A percentile compares a stretch with the other conserved stretches of the same genome.
These are phyloP conservation scores for Papiliotrema laurentii DNA, from an alignment of 1,284 basidiomycete genomes.

Conservation along the genomic window DNA sequence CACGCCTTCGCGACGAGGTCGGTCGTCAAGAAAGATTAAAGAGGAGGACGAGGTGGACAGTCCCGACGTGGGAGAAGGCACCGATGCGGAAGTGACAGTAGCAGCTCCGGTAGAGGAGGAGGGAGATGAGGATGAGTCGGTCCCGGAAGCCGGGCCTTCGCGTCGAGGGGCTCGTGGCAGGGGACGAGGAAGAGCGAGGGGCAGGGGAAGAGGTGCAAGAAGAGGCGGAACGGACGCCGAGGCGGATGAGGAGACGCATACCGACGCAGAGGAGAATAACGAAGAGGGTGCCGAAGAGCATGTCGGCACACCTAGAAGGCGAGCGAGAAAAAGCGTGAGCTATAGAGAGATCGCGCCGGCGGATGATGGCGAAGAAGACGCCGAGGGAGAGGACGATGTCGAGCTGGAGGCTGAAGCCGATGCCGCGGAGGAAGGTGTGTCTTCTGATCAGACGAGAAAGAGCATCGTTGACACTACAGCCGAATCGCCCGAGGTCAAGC, in stretches of 20 bases:
- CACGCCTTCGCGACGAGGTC: no score
- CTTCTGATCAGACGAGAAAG: not conserved
- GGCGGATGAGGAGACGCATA: slow-evolving; percentile 10
- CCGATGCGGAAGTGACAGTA: slow-evolving; percentile 3
- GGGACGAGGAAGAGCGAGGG: slow-evolving; percentile 13
- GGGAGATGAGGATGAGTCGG: slow-evolving; percentile 9
- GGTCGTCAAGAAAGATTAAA: no score
- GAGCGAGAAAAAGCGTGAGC: slow-evolving; percentile 19
- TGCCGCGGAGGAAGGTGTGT: slow-evolving; percentile 13
- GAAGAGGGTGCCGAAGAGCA: slow-evolving; percentile 7
- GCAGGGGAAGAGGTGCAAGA: slow-evolving; percentile 15
- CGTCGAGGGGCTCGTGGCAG: slow-evolving; percentile 9
- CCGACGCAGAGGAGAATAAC: slow-evolving; percentile 14
- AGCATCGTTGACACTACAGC: not conserved
- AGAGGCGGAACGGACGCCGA: slow-evolving; percentile 4
- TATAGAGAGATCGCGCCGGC: slow-evolving; percentile 21
- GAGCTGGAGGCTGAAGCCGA: slow-evolving; percentile 17
- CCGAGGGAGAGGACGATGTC: slow-evolving; percentile 11
- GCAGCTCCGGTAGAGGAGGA: slow-evolving; percentile 5
- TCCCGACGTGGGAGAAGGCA: slow-evolving; percentile 4
- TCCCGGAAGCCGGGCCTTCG: not conserved
- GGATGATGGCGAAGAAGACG: slow-evolving; percentile 7
- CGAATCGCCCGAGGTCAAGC: not conserved
- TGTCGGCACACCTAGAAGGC: slow-evolving; percentile 7
- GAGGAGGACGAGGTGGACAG: slow-evolving; percentile 10